Evolutionary conservation across 148 eudicot genomes (phyloP).

Genomic region (Vaccinium macrocarpon): DNA sequence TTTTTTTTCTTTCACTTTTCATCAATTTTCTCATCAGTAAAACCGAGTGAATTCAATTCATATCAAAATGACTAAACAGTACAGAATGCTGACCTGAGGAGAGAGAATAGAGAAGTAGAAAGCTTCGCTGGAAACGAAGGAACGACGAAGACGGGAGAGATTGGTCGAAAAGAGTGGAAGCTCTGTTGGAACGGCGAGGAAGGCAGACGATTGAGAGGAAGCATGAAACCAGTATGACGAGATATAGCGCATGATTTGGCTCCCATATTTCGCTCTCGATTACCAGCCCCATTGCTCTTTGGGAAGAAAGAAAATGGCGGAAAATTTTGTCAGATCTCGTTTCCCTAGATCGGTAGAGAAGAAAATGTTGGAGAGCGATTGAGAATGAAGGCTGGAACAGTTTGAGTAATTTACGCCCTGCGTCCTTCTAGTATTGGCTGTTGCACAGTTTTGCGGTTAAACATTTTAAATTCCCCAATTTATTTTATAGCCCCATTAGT

Average conservation of each 20-base stretch:
- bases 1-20: background rate
- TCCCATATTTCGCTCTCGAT: slow-evolving; percentile 73
- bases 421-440: background rate
- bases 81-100: slow-evolving; percentile 51
- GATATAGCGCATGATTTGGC: slow-evolving; percentile 42
- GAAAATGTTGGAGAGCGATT: background rate
- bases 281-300: slow-evolving; percentile 52
- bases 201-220: slow-evolving; percentile 52
- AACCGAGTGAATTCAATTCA: background rate
- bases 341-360: slow-evolving; percentile 12
- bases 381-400: background rate
- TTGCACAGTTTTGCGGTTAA: no score
- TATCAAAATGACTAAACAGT: background rate
- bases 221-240: slow-evolving; percentile 51
- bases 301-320: slow-evolving; percentile 4
- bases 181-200: slow-evolving; percentile 40
- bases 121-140: slow-evolving; percentile 53
- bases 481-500: no score
- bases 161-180: slow-evolving; percentile 38
- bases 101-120: slow-evolving; percentile 61
- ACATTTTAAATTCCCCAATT: no score
- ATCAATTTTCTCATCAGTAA: slow-evolving; percentile 2
- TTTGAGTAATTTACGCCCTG: background rate
- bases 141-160: slow-evolving; percentile 42
- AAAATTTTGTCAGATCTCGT: slow-evolving; percentile 12